Evolutionary conservation across 2,329 filamentous ascomycete species (phyloP).

Genomic region (Aspergillus sp.): DNA sequence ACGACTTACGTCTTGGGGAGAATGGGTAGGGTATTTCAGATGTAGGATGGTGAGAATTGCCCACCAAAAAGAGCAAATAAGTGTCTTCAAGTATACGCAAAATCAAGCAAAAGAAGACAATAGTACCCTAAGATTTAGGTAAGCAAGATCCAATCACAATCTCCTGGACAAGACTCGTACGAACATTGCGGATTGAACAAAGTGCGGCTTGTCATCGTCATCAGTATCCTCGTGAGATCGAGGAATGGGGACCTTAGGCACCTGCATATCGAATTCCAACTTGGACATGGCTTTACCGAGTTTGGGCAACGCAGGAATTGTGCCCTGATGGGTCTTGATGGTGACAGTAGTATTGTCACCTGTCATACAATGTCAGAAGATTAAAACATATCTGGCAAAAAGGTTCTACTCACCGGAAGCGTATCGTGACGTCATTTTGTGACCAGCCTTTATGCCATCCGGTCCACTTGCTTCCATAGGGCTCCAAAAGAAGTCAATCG

Average conservation of each 20-base stretch:
- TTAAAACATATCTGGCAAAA: background rate
- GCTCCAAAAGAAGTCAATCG: constrained; percentile 66
- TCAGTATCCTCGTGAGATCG: constrained; percentile 37
- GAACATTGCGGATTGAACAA: constrained; percentile 74
- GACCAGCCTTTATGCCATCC: constrained; percentile 56
- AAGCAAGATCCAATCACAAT: constrained; percentile 8
- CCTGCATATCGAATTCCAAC: constrained; percentile 63
- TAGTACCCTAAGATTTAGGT: background rate
- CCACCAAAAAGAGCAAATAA: constrained; percentile 6
- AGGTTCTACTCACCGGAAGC: constrained; percentile 56
- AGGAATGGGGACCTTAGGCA: constrained; percentile 60
- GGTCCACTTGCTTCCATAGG: constrained; percentile 57
- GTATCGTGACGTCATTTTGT: constrained; percentile 73
- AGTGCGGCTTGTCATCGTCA: constrained; percentile 50
- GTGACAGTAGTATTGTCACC: constrained; percentile 75
- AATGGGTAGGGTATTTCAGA: background rate
- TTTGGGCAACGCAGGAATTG: constrained; percentile 65
- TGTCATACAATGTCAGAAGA: constrained; percentile 18
- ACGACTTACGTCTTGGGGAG: background rate
- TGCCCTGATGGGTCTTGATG: constrained; percentile 62
- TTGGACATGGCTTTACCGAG: constrained; percentile 67
- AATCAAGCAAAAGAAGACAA: background rate
- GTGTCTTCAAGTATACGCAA: background rate
- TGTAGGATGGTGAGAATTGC: constrained; percentile 4
- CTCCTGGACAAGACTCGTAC: constrained; percentile 17